These are phyloP conservation scores for Heritiera littoralis DNA, from an alignment of 345 rosid species.

Conservation along the genomic window DNA sequence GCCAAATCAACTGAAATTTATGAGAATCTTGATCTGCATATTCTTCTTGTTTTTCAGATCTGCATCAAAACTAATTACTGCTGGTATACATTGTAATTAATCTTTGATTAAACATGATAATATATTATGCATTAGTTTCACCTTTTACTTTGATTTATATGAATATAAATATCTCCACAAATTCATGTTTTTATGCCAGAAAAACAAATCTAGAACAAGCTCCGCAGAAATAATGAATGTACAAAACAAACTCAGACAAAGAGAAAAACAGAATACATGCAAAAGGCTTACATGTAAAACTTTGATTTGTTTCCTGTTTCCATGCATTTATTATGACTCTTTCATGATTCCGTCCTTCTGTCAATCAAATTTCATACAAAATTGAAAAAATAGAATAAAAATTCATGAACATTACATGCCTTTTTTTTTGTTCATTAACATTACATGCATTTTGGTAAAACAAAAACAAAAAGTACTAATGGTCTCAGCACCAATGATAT, in stretches of 20 bases:
- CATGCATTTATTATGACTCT: not conserved
- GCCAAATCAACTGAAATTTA: constrained; percentile 21
- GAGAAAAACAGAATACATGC: not conserved
- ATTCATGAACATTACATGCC: not conserved
- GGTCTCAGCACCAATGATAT: constrained; percentile 13
- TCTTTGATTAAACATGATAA: not conserved
- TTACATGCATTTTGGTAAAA: not conserved
- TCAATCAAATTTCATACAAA: not conserved
- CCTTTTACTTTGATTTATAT: not conserved
- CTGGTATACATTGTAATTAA: too few relatives aligned
- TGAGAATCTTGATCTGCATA: constrained; percentile 29
- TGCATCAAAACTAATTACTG: not conserved
- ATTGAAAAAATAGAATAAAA: not conserved
- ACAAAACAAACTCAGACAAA: not conserved
- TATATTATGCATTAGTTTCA: not conserved
- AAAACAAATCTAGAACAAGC: too few relatives aligned
- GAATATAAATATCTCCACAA: too few relatives aligned
- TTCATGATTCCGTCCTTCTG: not conserved
- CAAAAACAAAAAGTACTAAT: not conserved
- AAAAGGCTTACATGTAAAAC: not conserved
- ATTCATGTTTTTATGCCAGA: too few relatives aligned
- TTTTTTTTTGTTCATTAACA: not conserved
- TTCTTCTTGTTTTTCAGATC: not conserved
- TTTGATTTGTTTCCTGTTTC: not conserved
- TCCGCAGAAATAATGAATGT: too few relatives aligned